Evolutionary conservation across 2,329 filamentous ascomycete genomes (phyloP).

Genomic region (Metarhizium guizhouense): DNA sequence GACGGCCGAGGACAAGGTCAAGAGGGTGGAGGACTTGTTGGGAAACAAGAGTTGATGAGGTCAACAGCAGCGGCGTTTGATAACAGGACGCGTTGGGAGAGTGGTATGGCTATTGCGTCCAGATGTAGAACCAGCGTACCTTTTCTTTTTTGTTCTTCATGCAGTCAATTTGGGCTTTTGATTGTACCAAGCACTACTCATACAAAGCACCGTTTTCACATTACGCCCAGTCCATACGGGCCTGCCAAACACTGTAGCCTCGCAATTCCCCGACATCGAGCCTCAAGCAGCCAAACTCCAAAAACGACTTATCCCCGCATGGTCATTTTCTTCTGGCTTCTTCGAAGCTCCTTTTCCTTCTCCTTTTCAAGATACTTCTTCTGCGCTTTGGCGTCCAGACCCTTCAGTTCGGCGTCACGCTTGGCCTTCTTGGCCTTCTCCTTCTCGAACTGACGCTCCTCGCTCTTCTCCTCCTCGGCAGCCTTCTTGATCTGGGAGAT

Average conservation of each 20-base stretch:
- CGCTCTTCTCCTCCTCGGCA: conserved; percentile 71
- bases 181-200: neutral
- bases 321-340: conserved; percentile 45
- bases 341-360: conserved; percentile 61
- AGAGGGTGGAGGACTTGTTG: conserved; percentile 45
- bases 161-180: neutral
- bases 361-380: conserved; percentile 79
- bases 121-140: no score
- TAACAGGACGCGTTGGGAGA: no score
- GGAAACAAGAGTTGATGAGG: conserved; percentile 11
- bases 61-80: no score
- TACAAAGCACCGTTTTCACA: neutral
- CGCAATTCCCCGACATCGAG: no score
- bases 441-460: conserved; percentile 63
- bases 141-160: no score
- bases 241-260: no score
- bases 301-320: conserved; percentile 32
- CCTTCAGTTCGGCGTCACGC: conserved; percentile 71
- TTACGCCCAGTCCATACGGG: neutral
- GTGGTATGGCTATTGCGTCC: no score
- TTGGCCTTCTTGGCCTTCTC: conserved; percentile 80
- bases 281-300: neutral
- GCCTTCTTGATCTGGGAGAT: conserved; percentile 70
- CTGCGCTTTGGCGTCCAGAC: conserved; percentile 72
- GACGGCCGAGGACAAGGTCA: conserved; percentile 71